A percentile compares a stretch with the other conserved stretches of the same genome.
Evolutionary conservation across 148 eudicot species (phyloP).

Genomic region (Simmondsia chinensis): DNA sequence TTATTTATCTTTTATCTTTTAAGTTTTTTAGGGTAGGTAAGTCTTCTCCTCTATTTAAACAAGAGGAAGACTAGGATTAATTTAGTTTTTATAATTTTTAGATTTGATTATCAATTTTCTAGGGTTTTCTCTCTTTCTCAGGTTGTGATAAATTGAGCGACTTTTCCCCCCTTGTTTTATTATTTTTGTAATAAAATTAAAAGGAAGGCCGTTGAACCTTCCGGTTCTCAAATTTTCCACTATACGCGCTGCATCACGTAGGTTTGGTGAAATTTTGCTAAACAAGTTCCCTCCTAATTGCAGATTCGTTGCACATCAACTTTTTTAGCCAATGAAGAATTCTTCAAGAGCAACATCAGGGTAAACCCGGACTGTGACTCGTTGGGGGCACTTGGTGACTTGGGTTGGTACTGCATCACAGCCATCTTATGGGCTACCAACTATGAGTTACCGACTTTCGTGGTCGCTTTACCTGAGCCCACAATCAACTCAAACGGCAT

Average conservation of each 20-base stretch:
- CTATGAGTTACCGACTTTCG: conserved; percentile 11
- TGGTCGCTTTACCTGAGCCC: conserved; percentile 8
- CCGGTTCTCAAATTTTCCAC: neutral
- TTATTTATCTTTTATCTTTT: no score
- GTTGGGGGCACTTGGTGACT: conserved; percentile 38
- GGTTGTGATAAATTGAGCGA: no score
- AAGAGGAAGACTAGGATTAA: no score
- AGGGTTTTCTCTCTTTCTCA: no score
- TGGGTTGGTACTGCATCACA: conserved; percentile 26
- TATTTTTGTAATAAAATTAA: no score
- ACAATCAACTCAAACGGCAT: conserved; percentile 13
- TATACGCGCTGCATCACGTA: neutral
- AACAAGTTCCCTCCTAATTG: neutral
- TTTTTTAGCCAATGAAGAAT: conserved; percentile 15
- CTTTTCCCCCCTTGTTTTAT: no score
- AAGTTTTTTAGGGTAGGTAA: no score
- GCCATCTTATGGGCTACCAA: conserved; percentile 16
- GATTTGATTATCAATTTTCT: no score
- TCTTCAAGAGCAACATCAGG: conserved; percentile 30
- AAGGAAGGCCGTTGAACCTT: no score
- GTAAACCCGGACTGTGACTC: conserved; percentile 42
- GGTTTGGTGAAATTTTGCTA: neutral
- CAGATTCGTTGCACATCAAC: conserved; percentile 18
- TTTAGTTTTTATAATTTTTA: no score
- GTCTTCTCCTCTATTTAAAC: no score